phyloP scores from a whole-genome alignment of 441 rosid species.

The Pelargonium cotyledonis region DNA sequence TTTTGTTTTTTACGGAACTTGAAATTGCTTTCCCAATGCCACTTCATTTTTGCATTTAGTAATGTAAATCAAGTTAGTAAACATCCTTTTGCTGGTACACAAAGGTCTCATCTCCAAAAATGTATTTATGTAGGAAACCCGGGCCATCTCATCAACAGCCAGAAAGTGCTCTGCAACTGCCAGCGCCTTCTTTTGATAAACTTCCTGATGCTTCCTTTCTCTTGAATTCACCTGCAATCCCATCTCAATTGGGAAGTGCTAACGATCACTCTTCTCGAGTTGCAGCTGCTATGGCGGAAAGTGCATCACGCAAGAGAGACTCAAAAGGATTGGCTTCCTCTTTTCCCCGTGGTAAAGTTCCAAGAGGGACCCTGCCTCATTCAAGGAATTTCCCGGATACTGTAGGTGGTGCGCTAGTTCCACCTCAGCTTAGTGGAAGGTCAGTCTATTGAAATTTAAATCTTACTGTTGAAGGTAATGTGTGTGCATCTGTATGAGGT shows the following conservation, averaged over 20 bases:
- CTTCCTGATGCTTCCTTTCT: slow-evolving; percentile 81
- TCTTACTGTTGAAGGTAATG: neutral
- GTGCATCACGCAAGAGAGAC: slow-evolving; percentile 58
- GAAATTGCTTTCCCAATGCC: neutral
- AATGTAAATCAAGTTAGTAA: neutral
- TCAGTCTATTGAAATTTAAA: slow-evolving; percentile 19
- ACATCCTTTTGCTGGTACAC: neutral
- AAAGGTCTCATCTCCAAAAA: neutral
- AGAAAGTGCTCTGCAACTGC: slow-evolving; percentile 16
- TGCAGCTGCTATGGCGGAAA: slow-evolving; percentile 72
- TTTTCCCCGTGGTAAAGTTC: slow-evolving; percentile 48
- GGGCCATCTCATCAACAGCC: slow-evolving; percentile 18
- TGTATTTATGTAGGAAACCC: slow-evolving; percentile 25
- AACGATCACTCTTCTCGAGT: slow-evolving; percentile 69
- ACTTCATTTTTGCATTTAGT: neutral
- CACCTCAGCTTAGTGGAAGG: slow-evolving; percentile 93
- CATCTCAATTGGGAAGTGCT: slow-evolving; percentile 24
- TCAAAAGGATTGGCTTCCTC: slow-evolving; percentile 34
- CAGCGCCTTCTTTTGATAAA: slow-evolving; percentile 30
- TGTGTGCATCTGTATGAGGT: neutral
- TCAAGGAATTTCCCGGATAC: slow-evolving; percentile 58
- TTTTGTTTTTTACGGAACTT: neutral
- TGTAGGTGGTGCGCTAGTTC: slow-evolving; percentile 51
- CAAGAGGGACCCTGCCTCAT: slow-evolving; percentile 49
- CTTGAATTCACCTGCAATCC: slow-evolving; percentile 41